Conservation (phyloP, 2,329 filamentous ascomycete genomes). For the Neofusicoccum cordaticola region DNA sequence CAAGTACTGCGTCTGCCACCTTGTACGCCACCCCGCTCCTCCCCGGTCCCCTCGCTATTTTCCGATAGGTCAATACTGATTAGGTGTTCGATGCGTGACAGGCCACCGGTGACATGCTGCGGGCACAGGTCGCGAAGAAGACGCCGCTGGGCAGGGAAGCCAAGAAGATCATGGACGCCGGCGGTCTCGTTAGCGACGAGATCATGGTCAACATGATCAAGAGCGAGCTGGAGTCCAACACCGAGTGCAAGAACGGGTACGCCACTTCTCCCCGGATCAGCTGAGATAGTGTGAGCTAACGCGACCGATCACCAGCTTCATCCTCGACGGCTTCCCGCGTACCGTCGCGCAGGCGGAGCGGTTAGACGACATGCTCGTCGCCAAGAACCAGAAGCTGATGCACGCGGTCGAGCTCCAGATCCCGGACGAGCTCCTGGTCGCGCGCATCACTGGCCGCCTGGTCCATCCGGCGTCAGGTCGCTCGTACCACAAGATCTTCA, state of each 20-base stretch:
- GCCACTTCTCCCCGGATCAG: conserved; percentile 19
- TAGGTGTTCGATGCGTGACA: conserved; percentile 39
- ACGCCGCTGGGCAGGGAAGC: conserved; percentile 90
- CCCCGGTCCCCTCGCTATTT: neutral
- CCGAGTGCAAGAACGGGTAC: conserved; percentile 95
- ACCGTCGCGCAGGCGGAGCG: conserved; percentile 94
- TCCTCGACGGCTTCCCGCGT: conserved; percentile 96
- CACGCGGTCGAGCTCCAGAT: conserved; percentile 97
- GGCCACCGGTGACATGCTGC: conserved; percentile 99
- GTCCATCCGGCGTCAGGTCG: conserved; percentile 94
- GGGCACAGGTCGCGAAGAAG: conserved; percentile 97
- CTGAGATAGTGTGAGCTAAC: neutral
- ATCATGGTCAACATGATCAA: conserved; percentile 99
- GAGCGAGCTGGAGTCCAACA: conserved; percentile 89
- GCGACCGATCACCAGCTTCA: conserved; percentile 66
- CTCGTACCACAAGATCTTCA: conserved; percentile 98
- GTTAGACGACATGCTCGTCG: conserved; percentile 84
- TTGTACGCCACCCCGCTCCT: conserved; percentile 59
- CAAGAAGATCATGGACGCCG: conserved; percentile 99
- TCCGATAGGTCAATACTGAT: neutral
- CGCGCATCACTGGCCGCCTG: conserved; percentile 93
- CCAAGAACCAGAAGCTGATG: conserved; percentile 78
- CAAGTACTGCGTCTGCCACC: conserved; percentile 93
- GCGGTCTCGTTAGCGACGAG: conserved; percentile 94
- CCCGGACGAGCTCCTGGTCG: conserved; percentile 87